These are phyloP conservation scores for Mercurialis annua DNA, from an alignment of 345 rosid species.

Conservation along the genomic window DNA sequence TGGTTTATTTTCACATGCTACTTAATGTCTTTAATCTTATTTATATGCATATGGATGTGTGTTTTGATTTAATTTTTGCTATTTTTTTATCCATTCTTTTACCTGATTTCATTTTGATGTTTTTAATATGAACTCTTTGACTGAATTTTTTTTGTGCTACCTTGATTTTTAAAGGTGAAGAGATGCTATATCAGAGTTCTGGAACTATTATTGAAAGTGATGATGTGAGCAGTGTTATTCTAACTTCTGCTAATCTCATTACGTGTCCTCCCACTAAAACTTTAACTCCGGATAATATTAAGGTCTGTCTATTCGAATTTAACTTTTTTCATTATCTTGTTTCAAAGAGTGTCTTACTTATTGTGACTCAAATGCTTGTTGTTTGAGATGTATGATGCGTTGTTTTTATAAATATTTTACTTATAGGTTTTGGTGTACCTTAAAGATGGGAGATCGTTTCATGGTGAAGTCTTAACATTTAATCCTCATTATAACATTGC, in stretches of 20 bases:
- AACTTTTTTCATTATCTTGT: too few relatives aligned
- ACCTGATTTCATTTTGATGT: too few relatives aligned
- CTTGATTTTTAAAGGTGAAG: not conserved
- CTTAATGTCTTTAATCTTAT: too few relatives aligned
- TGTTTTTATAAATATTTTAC: not conserved
- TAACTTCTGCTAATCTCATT: not conserved
- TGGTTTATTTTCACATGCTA: not conserved
- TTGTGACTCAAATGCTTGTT: too few relatives aligned
- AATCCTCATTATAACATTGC: slow-evolving; percentile 1
- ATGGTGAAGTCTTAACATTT: not conserved
- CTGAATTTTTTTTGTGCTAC: not conserved
- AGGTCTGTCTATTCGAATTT: too few relatives aligned
- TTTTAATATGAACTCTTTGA: not conserved
- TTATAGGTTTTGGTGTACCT: not conserved
- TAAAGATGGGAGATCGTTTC: not conserved
- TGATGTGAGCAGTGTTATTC: not conserved
- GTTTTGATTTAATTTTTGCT: too few relatives aligned
- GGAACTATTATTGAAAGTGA: slow-evolving; percentile 1
- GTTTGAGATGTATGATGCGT: too few relatives aligned
- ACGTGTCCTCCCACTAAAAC: not conserved
- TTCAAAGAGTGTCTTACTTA: too few relatives aligned
- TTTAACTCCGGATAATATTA: not conserved
- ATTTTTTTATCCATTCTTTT: too few relatives aligned
- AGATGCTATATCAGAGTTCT: not conserved
- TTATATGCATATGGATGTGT: too few relatives aligned